Evolutionary conservation across 108 stramenopile species (phyloP), one percentile per base, ranked within the genome.

Genomic region (Poteriospumella lacustris): DNA sequence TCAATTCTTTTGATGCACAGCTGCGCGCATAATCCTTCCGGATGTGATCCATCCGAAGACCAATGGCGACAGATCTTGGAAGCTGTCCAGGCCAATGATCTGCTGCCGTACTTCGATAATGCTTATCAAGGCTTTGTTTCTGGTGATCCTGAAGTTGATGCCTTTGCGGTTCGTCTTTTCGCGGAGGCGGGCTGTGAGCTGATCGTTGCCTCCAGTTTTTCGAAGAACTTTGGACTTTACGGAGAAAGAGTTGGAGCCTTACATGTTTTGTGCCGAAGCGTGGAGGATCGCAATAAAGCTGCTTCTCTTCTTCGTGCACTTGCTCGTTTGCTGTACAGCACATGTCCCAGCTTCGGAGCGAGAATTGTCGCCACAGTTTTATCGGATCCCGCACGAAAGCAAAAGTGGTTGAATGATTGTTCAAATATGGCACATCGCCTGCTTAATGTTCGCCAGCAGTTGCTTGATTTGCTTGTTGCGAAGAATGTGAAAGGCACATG

Each of bases 151-250:
- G 77, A 81, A 24, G 40, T 24, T 2, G 78, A 85, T 26, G 76
- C 76, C 58, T 68, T 31, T 44, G 42, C 86, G 36, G 64, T 85
- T 15, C 68, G 84, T 0, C 47, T 80, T 0, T 85, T 87, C 73
- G 67, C n/a, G 39, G 19, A 39, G 28, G 1, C 28, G 2, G 82
- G 84, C 26, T 33, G 72, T 0, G 62, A 81, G 34, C 40, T 83
- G 34, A 47, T 86, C 29, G 79, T 84, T 26, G 79, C 81, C 26
- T 31, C 47, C 52, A 79, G 77, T n/a, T 88, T 82, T 85, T 59
- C 78, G 42, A 88, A 88, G 68, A 88, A 86, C 79, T 70, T 88
- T 67, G 88, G 88, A 0, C 76, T 88, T 28, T 88, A 87, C 76
- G 78, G 79, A 9, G 81, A 87, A 44, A 67, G 86, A 0, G 29